Base-by-base conservation (phyloP, 2,329 filamentous ascomycete genomes). In the Fusarium siculi region DNA sequence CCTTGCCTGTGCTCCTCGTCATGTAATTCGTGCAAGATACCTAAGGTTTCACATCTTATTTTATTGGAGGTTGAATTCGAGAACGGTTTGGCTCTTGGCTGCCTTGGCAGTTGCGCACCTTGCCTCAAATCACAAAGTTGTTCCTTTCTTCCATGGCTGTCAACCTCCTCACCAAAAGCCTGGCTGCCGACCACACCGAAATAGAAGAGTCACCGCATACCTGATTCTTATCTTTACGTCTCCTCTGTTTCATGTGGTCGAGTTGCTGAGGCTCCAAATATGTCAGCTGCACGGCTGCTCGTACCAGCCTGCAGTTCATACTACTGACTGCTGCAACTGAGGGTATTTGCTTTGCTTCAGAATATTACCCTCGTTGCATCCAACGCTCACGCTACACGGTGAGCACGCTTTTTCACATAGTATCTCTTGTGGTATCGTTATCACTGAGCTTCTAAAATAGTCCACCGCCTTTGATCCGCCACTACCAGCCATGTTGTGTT, bases 371-470 rank as follows among this genome's bases (percentile, higher is more conserved):
- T 18, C 19, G 28, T 43, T 58, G 30, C 30, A 42, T 23, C 37
- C 15, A 44, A 54, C 32, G 23, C 25, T 37, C 30, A 23, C 34
- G 11, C 25, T 58, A 34, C 47, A 32, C 28, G 52, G 25, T 19
- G 21, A 43, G 50, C 16, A 42, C 32, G n/a, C 54, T 50, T 32
- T 53, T 52, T 21, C 49, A 39, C 23, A 34, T 40, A 30, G 42
- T 46, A 30, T 40, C 28, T 39, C 28, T 57, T 37, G 32, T 66
- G 69, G 50, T 67, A 54, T 70, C 49, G 42, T 64, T 54, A 36
- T 59, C 36, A 32, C 57, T 55, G 15, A n/a, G 40, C 25, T 63
- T 32, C 42, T 55, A 36, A 57, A 63, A 73, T 36, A 47, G 44
- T 57, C 56, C 44, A 55, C 46, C 16, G 64, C 56, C 39, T 36